A percentile compares a stretch with the other conserved stretches of the same genome.
Conservation (phyloP, 2,329 filamentous ascomycete genomes). For the Exutisphaerella laricina region DNA sequence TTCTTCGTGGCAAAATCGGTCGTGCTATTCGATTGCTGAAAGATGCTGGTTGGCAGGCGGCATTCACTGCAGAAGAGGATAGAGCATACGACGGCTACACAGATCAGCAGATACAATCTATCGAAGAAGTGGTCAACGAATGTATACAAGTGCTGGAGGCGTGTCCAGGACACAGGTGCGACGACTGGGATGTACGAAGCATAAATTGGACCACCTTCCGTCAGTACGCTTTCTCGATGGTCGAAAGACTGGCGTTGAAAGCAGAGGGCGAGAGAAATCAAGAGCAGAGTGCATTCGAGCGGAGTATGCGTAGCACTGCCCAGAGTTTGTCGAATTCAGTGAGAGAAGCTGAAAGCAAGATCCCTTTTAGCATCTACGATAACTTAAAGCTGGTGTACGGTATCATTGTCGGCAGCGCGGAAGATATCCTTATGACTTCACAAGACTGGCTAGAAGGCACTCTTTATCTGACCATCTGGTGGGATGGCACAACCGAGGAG, state of each 20-base stretch:
- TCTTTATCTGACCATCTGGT: slow-evolving; percentile 80
- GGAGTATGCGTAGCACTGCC: slow-evolving; percentile 28
- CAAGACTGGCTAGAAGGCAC: slow-evolving; percentile 92
- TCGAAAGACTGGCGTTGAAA: slow-evolving; percentile 68
- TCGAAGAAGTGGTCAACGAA: slow-evolving; percentile 64
- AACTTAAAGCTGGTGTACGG: slow-evolving; percentile 75
- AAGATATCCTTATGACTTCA: slow-evolving; percentile 68
- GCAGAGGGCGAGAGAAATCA: slow-evolving; percentile 62
- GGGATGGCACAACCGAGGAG: slow-evolving; percentile 70
- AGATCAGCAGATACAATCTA: slow-evolving; percentile 69
- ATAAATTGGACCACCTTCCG: slow-evolving; percentile 82
- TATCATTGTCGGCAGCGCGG: slow-evolving; percentile 68
- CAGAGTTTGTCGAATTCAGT: slow-evolving; percentile 62
- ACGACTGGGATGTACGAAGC: slow-evolving; percentile 77
- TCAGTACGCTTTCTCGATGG: slow-evolving; percentile 47
- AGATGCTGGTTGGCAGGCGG: slow-evolving; percentile 71
- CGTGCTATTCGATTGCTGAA: slow-evolving; percentile 64
- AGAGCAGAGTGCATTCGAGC: slow-evolving; percentile 27
- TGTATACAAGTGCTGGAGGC: slow-evolving; percentile 64
- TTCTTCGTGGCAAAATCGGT: slow-evolving; percentile 68
- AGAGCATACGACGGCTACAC: slow-evolving; percentile 64
- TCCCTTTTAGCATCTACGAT: slow-evolving; percentile 88
- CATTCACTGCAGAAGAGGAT: slow-evolving; percentile 55
- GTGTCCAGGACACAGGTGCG: slow-evolving; percentile 61
- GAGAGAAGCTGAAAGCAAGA: slow-evolving; percentile 71